Evolutionary conservation across 441 rosid species (phyloP).

Genomic region (Lepidium campestre): DNA sequence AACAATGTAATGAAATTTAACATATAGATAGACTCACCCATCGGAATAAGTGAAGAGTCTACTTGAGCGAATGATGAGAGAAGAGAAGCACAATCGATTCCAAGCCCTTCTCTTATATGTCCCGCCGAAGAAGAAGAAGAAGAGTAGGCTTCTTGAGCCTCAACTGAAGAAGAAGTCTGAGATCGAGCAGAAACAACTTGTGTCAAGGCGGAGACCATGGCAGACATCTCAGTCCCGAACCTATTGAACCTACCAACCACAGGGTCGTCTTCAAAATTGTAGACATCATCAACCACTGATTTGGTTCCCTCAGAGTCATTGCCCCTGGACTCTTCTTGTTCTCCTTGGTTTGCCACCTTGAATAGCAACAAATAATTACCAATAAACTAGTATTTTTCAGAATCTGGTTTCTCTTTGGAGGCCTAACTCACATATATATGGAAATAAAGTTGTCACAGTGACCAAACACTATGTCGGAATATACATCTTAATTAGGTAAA

Average conservation of each 20-base stretch:
- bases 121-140: slow-evolving; percentile 6
- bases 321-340: background rate
- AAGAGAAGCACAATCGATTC: background rate
- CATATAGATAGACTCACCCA: background rate
- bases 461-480: background rate
- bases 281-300: background rate
- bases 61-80: background rate
- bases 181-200: slow-evolving; percentile 44
- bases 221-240: slow-evolving; percentile 44
- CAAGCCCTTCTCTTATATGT: background rate
- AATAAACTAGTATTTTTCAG: background rate
- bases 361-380: slow-evolving; percentile 27
- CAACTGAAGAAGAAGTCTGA: background rate
- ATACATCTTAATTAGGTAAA: background rate
- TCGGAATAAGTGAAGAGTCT: slow-evolving; percentile 1
- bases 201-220: slow-evolving; percentile 53
- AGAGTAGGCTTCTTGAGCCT: background rate
- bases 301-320: background rate
- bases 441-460: background rate
- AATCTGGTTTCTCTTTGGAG: background rate
- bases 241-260: slow-evolving; percentile 28
- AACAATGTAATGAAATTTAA: background rate
- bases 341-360: slow-evolving; percentile 54
- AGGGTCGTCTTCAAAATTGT: slow-evolving; percentile 16
- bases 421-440: background rate